Base-by-base conservation (phyloP, 2,329 filamentous ascomycete species). In the Davidsoniella australis region DNA sequence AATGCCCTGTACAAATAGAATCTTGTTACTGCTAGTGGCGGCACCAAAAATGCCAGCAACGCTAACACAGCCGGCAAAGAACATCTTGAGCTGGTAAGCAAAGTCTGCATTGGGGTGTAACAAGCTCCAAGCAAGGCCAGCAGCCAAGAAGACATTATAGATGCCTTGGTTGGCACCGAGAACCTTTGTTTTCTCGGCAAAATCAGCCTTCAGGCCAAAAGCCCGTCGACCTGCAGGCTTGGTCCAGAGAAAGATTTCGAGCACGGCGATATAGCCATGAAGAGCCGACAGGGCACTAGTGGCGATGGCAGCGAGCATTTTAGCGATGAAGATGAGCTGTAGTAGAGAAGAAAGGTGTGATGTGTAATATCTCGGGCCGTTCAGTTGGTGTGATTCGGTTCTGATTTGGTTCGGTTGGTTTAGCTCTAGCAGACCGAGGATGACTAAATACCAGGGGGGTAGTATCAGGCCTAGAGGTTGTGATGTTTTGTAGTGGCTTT, bases 121-220 rank as follows among this genome's bases (percentile, higher is more conserved):
- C n/a, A 71, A 54, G 2, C 65, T 63, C 70, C 70, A 73, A 23
- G 60, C 51, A 2, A 73, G 58, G 0, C 70, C 70, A 1, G 68
- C 68, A 2, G 68, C 65, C n/a, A 73, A 61, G 49, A 73, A 71
- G 40, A 70, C 69, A 56, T 73, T 73, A 60, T 73, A 73, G 5
- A 73, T 61, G 17, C 70, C 70, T 56, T 72, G 69, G 57, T 72
- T 73, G 47, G 67, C 67, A 43, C 68, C 70, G 36, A 73, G 60
- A 3, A 60, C 55, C 53, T 63, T 64, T 3, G 67, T 70, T 58
- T 68, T 56, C 38, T 64, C 57, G 5, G 70, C 70, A 50, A 68
- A 70, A 4, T 69, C 65, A n/a, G 64, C 56, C 0, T 60, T 64
- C 36, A 70, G 60, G 26, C 58, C 58, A 58, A 73, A 73, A 1